Evolutionary conservation across 192 early-diverging fungal species (phyloP), one percentile per base, ranked within the genome.

Genomic region (Phlyctochytrium arcticum): DNA sequence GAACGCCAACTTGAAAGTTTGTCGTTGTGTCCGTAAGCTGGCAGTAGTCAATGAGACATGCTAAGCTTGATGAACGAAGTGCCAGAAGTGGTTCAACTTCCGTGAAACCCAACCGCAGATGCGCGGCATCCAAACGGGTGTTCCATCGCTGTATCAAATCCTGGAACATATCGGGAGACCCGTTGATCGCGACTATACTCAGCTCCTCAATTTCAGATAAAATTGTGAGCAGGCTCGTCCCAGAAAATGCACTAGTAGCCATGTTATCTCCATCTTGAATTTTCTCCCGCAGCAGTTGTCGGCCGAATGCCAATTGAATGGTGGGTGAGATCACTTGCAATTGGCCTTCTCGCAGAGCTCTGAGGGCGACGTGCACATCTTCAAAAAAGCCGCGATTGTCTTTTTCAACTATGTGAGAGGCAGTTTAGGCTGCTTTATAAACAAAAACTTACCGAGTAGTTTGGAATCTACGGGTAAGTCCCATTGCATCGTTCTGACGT

Each of bases 61-160:
- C 5, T 47, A 72, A 27, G 6, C 55, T 31, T 1, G 42, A 32
- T 17, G 68, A 69, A n/a, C 75, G 51, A 23, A 19, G 15, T 21
- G 55, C 61, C n/a, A 76, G 56, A 8, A 72, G 26, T 1, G 70
- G 54, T 31, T 76, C 75, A 24, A 76, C 19, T 24, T 72, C 58
- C 0, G 29, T 23, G 44, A 76, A 76, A 15, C 36, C 36, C 24
- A 60, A 57, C 30, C 48, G 53, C n/a, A 32, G 35, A 23, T 50
- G 19, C 35, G 71, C 35, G 36, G 24, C 36, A 6, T 35, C 12
- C 29, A 71, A 26, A 12, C 65, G 57, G 31, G 10, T 10, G 9
- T 70, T 51, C 74, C 75, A 74, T 12, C 32, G 27, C 2, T 65
- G 34, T 27, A 68, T 67, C 34, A 66, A n/a, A 2, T 17, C 8